A percentile compares a stretch with the other conserved stretches of the same genome.
Conservation (phyloP, 2,329 filamentous ascomycete genomes). For the Calonectria leucothoes region DNA sequence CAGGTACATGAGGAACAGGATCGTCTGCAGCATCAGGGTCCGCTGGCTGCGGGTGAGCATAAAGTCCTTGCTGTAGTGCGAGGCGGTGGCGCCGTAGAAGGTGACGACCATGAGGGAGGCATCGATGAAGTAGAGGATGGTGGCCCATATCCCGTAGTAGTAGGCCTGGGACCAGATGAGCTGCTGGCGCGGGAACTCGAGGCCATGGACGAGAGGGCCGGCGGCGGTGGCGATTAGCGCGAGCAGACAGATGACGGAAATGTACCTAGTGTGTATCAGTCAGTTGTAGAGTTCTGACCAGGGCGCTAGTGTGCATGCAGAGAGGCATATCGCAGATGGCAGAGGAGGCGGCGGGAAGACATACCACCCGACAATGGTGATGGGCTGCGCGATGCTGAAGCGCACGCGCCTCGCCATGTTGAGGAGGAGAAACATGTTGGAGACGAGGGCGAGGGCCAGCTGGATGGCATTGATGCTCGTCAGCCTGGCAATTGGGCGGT, state of each 20-base stretch:
- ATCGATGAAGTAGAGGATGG: slow-evolving; percentile 82
- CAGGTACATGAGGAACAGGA: slow-evolving; percentile 85
- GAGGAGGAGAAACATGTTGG: slow-evolving; percentile 84
- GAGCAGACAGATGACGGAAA: slow-evolving; percentile 73
- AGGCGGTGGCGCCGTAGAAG: slow-evolving; percentile 77
- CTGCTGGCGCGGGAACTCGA: slow-evolving; percentile 53
- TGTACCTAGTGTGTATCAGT: slow-evolving; percentile 52
- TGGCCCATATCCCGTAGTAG: slow-evolving; percentile 86
- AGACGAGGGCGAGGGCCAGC: slow-evolving; percentile 78
- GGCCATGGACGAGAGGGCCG: slow-evolving; percentile 60
- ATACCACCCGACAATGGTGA: slow-evolving; percentile 86
- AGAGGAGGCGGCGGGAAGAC: slow-evolving; percentile 28
- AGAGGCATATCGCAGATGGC: no score
- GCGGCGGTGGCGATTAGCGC: slow-evolving; percentile 74
- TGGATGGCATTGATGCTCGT: slow-evolving; percentile 82
- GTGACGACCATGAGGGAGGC: slow-evolving; percentile 83
- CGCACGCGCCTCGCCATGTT: slow-evolving; percentile 87
- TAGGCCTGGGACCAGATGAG: slow-evolving; percentile 84
- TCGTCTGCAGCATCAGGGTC: slow-evolving; percentile 91
- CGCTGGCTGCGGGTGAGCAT: slow-evolving; percentile 82
- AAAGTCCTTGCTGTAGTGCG: slow-evolving; percentile 83
- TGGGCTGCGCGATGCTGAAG: slow-evolving; percentile 84
- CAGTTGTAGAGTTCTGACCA: background rate
- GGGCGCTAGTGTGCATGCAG: background rate
- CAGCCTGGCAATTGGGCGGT: slow-evolving; percentile 59